Percentiles rank a stretch among this genome's conserved stretches.
These are phyloP conservation scores for Camellia granthamiana DNA, from an alignment of 148 eudicot genomes.

Conservation along the genomic window DNA sequence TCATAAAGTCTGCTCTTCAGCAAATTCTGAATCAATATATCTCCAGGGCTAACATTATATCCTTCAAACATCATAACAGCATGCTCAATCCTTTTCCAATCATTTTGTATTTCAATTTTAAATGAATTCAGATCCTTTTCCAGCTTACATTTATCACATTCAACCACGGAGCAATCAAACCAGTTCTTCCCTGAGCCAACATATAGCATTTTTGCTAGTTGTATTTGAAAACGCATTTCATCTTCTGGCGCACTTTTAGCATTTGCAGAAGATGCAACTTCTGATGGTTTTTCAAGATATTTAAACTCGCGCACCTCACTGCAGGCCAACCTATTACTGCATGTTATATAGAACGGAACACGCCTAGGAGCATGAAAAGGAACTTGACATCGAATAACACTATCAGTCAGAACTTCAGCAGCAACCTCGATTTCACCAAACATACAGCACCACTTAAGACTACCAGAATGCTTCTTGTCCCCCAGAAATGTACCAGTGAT, in stretches of 20 bases:
- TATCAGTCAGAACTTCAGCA: conserved; percentile 38
- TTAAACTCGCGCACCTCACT: conserved; percentile 68
- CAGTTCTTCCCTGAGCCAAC: conserved; percentile 3
- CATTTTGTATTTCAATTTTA: background rate
- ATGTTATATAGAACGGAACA: conserved; percentile 57
- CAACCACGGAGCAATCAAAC: conserved; percentile 6
- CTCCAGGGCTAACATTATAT: background rate
- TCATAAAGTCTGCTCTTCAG: conserved; percentile 48
- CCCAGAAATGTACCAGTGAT: conserved; percentile 18
- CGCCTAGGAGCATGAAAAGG: conserved; percentile 42
- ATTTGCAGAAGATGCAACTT: background rate
- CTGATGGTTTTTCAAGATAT: conserved; percentile 24
- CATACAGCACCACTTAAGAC: conserved; percentile 48
- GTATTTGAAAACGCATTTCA: conserved; percentile 11
- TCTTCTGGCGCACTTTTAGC: conserved; percentile 8
- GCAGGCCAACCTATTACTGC: conserved; percentile 57
- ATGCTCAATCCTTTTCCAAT: background rate
- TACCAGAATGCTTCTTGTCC: conserved; percentile 11
- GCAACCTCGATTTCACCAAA: conserved; percentile 64
- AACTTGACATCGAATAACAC: conserved; percentile 43
- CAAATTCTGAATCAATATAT: conserved; percentile 11
- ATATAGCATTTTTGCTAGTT: conserved; percentile 20
- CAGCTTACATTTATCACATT: conserved; percentile 21
- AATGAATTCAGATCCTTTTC: conserved; percentile 11
- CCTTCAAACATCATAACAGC: background rate